Evolutionary conservation across 768 basidiomycete species (phyloP).

Genomic region (Serendipita sp.): DNA sequence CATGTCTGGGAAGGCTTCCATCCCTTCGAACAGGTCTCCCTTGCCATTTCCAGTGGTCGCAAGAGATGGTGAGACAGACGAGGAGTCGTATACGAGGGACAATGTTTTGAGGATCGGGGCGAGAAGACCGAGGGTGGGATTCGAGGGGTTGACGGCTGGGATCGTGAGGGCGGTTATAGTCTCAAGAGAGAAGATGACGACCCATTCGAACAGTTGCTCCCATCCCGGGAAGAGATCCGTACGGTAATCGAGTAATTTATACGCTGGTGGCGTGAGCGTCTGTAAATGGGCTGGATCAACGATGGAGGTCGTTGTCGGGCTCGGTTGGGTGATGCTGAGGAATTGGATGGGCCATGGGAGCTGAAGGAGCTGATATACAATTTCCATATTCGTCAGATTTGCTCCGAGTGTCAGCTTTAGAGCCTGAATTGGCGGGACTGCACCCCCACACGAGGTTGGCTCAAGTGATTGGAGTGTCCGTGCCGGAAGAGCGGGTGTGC

Average conservation of each 20-base stretch:
- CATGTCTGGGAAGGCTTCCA: neutral
- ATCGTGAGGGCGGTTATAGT: neutral
- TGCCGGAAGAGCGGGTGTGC: neutral
- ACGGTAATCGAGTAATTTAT: neutral
- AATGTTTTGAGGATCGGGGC: neutral
- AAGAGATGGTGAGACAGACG: no score
- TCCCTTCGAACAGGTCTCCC: neutral
- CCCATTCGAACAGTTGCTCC: neutral
- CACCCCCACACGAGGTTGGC: neutral
- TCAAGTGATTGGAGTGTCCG: neutral
- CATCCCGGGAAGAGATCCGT: neutral
- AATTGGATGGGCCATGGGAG: slow-evolving; percentile 1
- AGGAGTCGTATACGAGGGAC: neutral
- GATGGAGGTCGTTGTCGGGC: neutral
- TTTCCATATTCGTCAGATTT: neutral
- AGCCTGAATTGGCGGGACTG: neutral
- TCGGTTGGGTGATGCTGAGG: slow-evolving; percentile 3
- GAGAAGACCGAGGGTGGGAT: neutral
- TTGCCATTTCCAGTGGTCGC: no score
- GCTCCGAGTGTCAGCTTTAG: neutral
- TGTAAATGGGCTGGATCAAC: neutral
- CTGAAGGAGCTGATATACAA: neutral
- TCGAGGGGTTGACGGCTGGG: neutral
- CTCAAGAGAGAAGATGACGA: neutral
- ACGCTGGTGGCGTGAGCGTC: neutral